These are phyloP conservation scores for Geotrichum histeridarum DNA, from an alignment of 1,139 yeast species.

Conservation along the genomic window DNA sequence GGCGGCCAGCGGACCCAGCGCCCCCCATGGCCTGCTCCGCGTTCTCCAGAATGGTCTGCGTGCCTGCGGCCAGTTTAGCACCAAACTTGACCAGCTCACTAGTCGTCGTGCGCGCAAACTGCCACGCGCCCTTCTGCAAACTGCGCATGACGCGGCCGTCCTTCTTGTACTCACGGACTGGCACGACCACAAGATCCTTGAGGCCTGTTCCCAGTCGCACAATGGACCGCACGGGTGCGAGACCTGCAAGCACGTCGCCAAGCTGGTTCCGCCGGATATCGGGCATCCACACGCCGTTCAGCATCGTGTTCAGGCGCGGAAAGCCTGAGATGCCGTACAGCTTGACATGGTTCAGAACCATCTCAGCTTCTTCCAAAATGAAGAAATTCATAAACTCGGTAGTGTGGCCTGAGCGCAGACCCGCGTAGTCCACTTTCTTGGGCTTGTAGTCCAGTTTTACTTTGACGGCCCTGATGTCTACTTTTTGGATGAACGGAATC, in stretches of 20 bases:
- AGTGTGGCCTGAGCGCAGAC: conserved; percentile 78
- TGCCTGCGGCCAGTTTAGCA: conserved; percentile 81
- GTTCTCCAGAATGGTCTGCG: conserved; percentile 73
- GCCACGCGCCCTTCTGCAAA: conserved; percentile 67
- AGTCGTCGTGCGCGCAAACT: conserved; percentile 77
- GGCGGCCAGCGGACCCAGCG: conserved; percentile 46
- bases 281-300: conserved; percentile 77
- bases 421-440: conserved; percentile 76
- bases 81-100: conserved; percentile 79
- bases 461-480: conserved; percentile 57
- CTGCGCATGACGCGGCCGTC: conserved; percentile 69
- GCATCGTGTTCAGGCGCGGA: conserved; percentile 49
- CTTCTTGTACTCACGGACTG: conserved; percentile 65
- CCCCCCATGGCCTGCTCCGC: conserved; percentile 77
- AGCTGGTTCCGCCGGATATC: conserved; percentile 76
- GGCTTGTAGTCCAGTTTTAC: conserved; percentile 88
- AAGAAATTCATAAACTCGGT: conserved; percentile 85
- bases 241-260: conserved; percentile 73
- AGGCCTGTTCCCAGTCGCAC: conserved; percentile 77
- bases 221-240: conserved; percentile 74
- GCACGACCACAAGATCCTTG: conserved; percentile 65
- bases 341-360: conserved; percentile 55
- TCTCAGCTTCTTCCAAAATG: conserved; percentile 76
- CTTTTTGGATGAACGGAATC: conserved; percentile 60
- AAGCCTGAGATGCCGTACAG: conserved; percentile 77